Evolutionary conservation across 345 rosid species (phyloP), one percentile per base, ranked within the genome.

Genomic region (Corchorus capsularis): DNA sequence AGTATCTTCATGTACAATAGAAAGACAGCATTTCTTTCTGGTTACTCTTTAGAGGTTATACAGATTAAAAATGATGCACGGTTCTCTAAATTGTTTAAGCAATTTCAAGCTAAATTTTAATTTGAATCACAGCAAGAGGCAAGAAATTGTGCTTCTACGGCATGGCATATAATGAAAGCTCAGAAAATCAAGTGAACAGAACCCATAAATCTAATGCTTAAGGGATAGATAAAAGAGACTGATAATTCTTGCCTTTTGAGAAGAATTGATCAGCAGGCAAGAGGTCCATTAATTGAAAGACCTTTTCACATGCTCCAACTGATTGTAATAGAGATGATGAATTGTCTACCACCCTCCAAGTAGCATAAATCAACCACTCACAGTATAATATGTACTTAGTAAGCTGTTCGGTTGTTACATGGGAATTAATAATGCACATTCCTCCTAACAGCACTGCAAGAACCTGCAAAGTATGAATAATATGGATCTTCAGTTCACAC

Each of bases 341-440:
- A 79, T 80, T 87, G 71, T 87, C 87, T 63, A 79, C 90, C 67
- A 87, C 70, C 82, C 90, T 84, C 89, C 87, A 84, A 69, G 85
- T 83, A 56, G 90, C 85, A 75, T 87, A 87, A 77, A 87, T 87
- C 81, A 87, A 70, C 90, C 90, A 87, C 73, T 87, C 90, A 15
- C 87, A 84, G 75, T 87, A 87, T 43, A 87, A 75, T 22, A 84
- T 70, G 52, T 87, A 87, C 77, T 81, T 87, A 32, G 85, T 83
- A 55, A 86, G 87, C 60, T 87, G 86, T 79, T 87, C 86, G 12
- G 82, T 43, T 52, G 89, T 78, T 57, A 76, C 76, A 34, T 77
- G 76, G 57, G 87, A 77, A 16, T 77, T 78, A 77, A 82, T 74
- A 57, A 87, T 79, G 34, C 83, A 79, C 77, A 78, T 78, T 73